Percentiles rank a stretch among this genome's conserved stretches.
phyloP scores from a whole-genome alignment of 345 rosid genomes.

The Eucalyptus curtisii region DNA sequence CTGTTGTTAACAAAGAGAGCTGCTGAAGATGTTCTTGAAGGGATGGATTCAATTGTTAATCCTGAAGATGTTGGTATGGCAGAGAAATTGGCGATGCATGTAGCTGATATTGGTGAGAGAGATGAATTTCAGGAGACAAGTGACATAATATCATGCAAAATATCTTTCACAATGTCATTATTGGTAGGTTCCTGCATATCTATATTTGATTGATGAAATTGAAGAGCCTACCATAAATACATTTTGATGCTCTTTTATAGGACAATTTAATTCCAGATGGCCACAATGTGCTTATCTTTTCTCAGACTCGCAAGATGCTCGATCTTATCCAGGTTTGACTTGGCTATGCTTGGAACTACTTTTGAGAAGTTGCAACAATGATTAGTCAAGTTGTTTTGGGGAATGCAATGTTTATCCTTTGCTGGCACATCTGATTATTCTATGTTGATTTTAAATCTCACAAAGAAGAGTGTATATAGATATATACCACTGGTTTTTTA shows the following conservation, averaged over 20 bases:
- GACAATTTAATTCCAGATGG: conserved; percentile 79
- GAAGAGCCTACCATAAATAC: neutral
- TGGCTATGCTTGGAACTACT: neutral
- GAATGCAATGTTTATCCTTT: neutral
- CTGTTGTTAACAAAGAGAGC: conserved; percentile 73
- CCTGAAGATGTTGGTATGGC: conserved; percentile 77
- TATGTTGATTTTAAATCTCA: neutral
- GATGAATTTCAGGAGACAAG: conserved; percentile 71
- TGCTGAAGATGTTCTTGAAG: conserved; percentile 86
- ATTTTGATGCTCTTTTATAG: conserved; percentile 19
- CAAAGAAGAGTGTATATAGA: neutral
- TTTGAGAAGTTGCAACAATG: neutral
- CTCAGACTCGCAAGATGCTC: conserved; percentile 98
- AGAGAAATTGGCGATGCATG: conserved; percentile 81
- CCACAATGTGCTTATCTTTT: conserved; percentile 86
- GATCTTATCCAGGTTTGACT: conserved; percentile 79
- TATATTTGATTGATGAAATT: neutral
- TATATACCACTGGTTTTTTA: neutral
- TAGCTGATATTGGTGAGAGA: conserved; percentile 70
- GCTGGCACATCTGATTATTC: neutral
- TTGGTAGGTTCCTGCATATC: conserved; percentile 36
- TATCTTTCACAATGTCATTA: conserved; percentile 66
- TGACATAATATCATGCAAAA: conserved; percentile 82
- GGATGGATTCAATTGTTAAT: conserved; percentile 65
- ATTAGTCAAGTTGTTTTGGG: neutral